Conservation (phyloP, 331 rosid genomes). For the Dryas integrifolia region DNA sequence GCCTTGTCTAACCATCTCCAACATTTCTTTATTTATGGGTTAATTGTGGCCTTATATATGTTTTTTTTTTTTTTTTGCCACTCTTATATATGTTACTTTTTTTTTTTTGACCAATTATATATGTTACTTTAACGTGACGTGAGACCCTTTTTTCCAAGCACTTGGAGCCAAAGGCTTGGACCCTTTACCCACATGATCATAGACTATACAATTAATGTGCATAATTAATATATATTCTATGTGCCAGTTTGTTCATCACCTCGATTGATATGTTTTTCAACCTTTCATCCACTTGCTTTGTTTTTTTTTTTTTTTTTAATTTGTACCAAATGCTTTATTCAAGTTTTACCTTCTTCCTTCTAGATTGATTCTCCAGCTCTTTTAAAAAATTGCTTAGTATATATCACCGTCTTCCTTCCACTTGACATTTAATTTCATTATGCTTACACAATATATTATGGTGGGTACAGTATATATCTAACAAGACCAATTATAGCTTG, state of each 20-base stretch:
- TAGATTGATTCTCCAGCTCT: not conserved
- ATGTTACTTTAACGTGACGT: constrained; percentile 27
- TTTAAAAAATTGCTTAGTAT: not conserved
- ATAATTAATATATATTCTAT: no score
- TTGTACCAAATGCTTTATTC: not conserved
- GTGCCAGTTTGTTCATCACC: no score
- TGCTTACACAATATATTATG: not conserved
- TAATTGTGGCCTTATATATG: not conserved
- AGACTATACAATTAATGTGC: no score
- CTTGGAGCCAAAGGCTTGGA: no score
- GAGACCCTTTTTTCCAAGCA: constrained; percentile 16
- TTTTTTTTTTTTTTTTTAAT: not conserved
- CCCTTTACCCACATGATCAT: no score
- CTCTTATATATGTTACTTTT: not conserved
- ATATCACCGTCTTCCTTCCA: constrained; percentile 11
- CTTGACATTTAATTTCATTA: constrained; percentile 7
- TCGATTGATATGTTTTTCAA: not conserved
- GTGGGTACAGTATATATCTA: not conserved
- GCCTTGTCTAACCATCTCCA: no score
- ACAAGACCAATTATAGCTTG: not conserved
- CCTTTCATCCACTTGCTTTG: constrained; percentile 3
- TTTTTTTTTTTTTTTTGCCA: no score
- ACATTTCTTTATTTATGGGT: not conserved
- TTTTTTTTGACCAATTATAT: not conserved
- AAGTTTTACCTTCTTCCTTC: not conserved